Evolutionary conservation across 2,329 filamentous ascomycete genomes (phyloP), one percentile per base, ranked within the genome.

Genomic region (Clonostachys rosea): DNA sequence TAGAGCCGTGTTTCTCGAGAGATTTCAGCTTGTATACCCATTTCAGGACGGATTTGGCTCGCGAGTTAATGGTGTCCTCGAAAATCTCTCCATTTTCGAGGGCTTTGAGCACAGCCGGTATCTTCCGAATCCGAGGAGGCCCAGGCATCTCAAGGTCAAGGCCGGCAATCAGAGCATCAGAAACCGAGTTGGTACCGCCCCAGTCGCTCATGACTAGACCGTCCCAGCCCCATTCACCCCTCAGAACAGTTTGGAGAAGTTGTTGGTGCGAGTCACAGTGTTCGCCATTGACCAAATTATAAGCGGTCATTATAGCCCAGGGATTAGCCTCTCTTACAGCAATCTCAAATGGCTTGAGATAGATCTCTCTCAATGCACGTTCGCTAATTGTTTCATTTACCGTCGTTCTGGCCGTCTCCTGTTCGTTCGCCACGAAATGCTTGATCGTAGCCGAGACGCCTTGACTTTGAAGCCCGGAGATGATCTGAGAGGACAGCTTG

Each of bases 151-250:
- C 65, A 2, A 68, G 48, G 44, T 66, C 57, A 12, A 60, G 50
- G 12, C 58, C 59, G 1, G 58, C 54, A 5, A 60, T 59, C 14
- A 69, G 53, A 1, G 64, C 58, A n/a, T 60, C 56, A 20, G 60
- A 55, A 8, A 62, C 64, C 17, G 59, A 64, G 52, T 64, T 62
- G 0, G 58, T 64, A 5, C 62, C 62, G 34, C 59, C 69, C 71
- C 72, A 75, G 51, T 75, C 72, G 53, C 69, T 73, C 64, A 75
- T 73, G 7, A 73, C 60, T 7, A 71, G 53, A 0, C 71, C 71
- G 5, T 71, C 58, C 57, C 64, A 75, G 0, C 65, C 65, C 71
- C 72, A 75, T 44, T 72, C 66, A 1, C 61, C 62, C 34, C 71
- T 62, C 16, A 73, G 56, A 11, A 73, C 63, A 33, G 64, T 60